Conservation (phyloP, 768 basidiomycete genomes). For the Suillus tomentosus region DNA sequence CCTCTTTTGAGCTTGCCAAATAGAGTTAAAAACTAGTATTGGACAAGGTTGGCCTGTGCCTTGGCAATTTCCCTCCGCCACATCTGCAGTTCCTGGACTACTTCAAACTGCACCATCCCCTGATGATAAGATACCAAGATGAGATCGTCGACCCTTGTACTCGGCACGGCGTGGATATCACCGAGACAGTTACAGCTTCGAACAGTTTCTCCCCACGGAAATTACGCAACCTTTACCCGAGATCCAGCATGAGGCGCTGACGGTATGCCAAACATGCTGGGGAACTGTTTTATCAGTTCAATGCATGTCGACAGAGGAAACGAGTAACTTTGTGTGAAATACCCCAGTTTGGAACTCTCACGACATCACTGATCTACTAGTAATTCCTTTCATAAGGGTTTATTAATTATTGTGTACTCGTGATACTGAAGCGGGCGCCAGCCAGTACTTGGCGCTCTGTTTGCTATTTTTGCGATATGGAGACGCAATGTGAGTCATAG, state of each 20-base stretch:
- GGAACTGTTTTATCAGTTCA: slow-evolving; percentile 19
- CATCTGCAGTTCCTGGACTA: slow-evolving; percentile 73
- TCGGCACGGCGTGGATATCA: neutral
- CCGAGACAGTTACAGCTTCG: slow-evolving; percentile 61
- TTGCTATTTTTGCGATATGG: no score
- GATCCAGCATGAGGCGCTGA: slow-evolving; percentile 50
- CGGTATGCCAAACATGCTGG: slow-evolving; percentile 40
- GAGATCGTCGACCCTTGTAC: slow-evolving; percentile 53
- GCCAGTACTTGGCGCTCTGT: no score
- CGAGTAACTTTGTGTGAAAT: neutral
- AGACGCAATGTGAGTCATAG: no score
- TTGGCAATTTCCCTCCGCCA: neutral
- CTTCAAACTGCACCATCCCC: slow-evolving; percentile 53
- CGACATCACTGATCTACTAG: no score
- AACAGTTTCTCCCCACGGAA: slow-evolving; percentile 68
- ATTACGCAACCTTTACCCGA: slow-evolving; percentile 79
- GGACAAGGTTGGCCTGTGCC: slow-evolving; percentile 52
- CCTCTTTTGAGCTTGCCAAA: slow-evolving; percentile 58
- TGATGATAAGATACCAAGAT: slow-evolving; percentile 63
- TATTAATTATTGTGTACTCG: no score
- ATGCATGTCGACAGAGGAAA: neutral
- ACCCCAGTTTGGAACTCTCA: no score
- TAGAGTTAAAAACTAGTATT: slow-evolving; percentile 48
- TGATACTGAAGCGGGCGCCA: no score
- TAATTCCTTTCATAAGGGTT: no score